Evolutionary conservation across 768 basidiomycete species (phyloP), one percentile per base, ranked within the genome.

Genomic region (Agaricus sinodeliciosus): DNA sequence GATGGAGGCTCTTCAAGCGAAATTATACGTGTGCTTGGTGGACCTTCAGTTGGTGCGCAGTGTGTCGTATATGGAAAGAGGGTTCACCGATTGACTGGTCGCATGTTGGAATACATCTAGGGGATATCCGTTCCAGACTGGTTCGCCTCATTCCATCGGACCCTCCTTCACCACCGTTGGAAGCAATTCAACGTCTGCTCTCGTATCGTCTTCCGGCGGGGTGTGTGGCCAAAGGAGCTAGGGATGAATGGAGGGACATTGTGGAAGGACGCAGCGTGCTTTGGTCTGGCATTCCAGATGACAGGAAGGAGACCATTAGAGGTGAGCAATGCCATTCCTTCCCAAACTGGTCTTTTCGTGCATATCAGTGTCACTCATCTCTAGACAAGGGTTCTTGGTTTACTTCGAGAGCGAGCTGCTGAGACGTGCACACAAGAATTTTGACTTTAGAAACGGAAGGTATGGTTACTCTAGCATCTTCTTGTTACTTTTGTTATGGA

Each of bases 1-100:
- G 93, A 97, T 65, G 94, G 94, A 1, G 94, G 94, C 41, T 93
- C 90, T 3, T 95, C 93, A 2, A 90, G 89, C 58, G 94, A 96
- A 73, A 95, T 95, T 48, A 90, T 94, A 48, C 82, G 94, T 45
- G 91, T 94, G 19, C 75, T 97, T 49, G 89, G 87, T 15, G 90
- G 90, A 2, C 88, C 90, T 18, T 91, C 90, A 31, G 81, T 94
- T 61, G 88, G 90, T 87, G 60, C 26, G 57, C 58, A 55, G 45
- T 31, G 44, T 40, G 51, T 58, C 13, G 34, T 35, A 41, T 19
- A 41, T 16, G 13, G 4, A 9, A 16, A 12, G 13, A 22, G 27
- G 18, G 12, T 40, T 15, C 18, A 43, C 41, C 22, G 18, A 27
- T 15, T 28, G 37, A 41, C 37, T 16, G 11, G 36, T 9, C 4